These are phyloP conservation scores for Umbellularia californica DNA, from an alignment of 164 flowering plant species.

Conservation along the genomic window DNA sequence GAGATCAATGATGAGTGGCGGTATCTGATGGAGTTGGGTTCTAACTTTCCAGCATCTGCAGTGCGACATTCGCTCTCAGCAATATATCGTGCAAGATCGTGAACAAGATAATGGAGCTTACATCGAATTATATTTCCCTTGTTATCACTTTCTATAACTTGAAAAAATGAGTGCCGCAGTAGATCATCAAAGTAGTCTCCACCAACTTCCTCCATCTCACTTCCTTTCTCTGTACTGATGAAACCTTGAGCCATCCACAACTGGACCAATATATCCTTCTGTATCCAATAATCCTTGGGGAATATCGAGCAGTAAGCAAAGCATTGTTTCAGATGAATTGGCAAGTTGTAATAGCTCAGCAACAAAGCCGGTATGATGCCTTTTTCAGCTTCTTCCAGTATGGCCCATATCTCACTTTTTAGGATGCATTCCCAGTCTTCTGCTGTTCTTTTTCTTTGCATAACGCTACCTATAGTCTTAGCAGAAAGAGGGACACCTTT, in stretches of 20 bases:
- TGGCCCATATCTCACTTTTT: conserved; percentile 1
- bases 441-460: background rate
- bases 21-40: background rate
- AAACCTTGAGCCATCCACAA: conserved; percentile 19
- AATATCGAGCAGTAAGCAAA: conserved; percentile 11
- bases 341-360: conserved; percentile 8
- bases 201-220: conserved; percentile 3
- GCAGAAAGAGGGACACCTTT: conserved; percentile 1
- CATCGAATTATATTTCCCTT: background rate
- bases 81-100: conserved; percentile 7
- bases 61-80: background rate
- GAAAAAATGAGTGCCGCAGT: conserved; percentile 8
- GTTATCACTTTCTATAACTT: background rate
- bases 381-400: background rate
- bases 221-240: background rate
- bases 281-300: conserved; percentile 2
- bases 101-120: conserved; percentile 12
- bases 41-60: background rate
- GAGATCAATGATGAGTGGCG: background rate
- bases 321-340: conserved; percentile 6
- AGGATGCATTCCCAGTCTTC: conserved; percentile 1
- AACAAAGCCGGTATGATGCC: background rate
- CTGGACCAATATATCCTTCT: background rate
- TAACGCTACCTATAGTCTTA: conserved; percentile 1
- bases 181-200: conserved; percentile 4